A percentile compares a stretch with the other conserved stretches of the same genome.
Evolutionary conservation across 2,329 filamentous ascomycete species (phyloP).

Genomic region (Colletotrichum sp.): DNA sequence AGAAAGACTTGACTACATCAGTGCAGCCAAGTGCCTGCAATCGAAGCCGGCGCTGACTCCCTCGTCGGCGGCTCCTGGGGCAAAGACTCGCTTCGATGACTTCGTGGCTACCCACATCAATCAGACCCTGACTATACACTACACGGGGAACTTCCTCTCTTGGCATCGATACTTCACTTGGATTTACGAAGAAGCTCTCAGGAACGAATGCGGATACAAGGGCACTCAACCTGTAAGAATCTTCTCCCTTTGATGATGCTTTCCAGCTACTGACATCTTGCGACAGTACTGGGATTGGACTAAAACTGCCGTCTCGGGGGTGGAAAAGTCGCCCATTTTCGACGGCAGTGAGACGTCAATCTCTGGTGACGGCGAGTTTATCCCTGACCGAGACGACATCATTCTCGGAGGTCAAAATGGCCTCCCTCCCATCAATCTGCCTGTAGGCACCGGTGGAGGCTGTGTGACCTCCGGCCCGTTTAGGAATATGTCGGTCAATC

Average conservation of each 20-base stretch:
- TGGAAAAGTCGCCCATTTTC: slow-evolving; percentile 49
- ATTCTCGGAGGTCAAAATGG: slow-evolving; percentile 30
- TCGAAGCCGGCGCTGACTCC: slow-evolving; percentile 38
- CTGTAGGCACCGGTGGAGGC: slow-evolving; percentile 59
- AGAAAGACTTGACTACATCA: slow-evolving; percentile 45
- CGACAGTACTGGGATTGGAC: slow-evolving; percentile 33
- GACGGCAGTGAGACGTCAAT: slow-evolving; percentile 53
- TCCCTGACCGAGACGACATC: slow-evolving; percentile 26
- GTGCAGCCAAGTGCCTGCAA: slow-evolving; percentile 50
- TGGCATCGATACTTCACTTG: slow-evolving; percentile 39
- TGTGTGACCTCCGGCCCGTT: slow-evolving; percentile 59
- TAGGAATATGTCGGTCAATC: slow-evolving; percentile 42
- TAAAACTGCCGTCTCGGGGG: slow-evolving; percentile 31
- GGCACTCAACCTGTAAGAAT: slow-evolving; percentile 41
- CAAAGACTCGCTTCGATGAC: slow-evolving; percentile 52
- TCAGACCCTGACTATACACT: slow-evolving; percentile 49
- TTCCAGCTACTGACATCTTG: too few species aligned
- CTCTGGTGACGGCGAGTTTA: slow-evolving; percentile 46
- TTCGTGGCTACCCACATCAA: slow-evolving; percentile 55
- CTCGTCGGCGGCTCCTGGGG: slow-evolving; percentile 41
- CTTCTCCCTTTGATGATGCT: too few species aligned
- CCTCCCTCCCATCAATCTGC: slow-evolving; percentile 34
- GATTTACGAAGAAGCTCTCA: slow-evolving; percentile 26
- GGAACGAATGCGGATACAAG: slow-evolving; percentile 39
- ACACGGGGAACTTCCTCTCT: slow-evolving; percentile 35